phyloP scores from a whole-genome alignment of 257 asterid genomes.

The Thymus mandschuricus region DNA sequence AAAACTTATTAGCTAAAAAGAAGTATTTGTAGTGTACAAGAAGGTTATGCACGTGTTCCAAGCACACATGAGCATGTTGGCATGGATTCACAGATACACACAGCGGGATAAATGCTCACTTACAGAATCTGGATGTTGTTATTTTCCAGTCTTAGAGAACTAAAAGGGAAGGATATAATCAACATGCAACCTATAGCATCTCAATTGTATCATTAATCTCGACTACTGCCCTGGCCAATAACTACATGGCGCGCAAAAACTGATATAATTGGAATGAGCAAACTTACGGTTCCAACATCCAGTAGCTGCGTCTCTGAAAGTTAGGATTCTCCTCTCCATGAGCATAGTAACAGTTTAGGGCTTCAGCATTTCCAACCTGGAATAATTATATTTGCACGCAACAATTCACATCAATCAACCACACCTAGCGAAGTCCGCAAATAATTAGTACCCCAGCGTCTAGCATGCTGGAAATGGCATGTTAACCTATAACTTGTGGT shows the following conservation, averaged over 20 bases:
- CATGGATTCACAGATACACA: not conserved
- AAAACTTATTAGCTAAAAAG: conserved; percentile 21
- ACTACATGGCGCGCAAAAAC: conserved; percentile 24
- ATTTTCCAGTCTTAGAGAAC: conserved; percentile 5
- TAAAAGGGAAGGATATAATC: not conserved
- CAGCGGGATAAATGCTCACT: not conserved
- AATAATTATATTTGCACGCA: conserved; percentile 35
- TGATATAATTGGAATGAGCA: conserved; percentile 19
- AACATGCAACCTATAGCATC: conserved; percentile 5
- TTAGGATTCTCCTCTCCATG: conserved; percentile 82
- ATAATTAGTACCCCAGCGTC: not conserved
- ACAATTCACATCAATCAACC: conserved; percentile 30
- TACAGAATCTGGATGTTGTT: conserved; percentile 1
- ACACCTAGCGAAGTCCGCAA: conserved; percentile 18
- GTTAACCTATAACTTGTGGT: conserved; percentile 5
- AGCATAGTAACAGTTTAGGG: conserved; percentile 92
- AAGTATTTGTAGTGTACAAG: not conserved
- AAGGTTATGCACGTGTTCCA: not conserved
- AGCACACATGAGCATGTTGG: not conserved
- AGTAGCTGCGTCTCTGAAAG: conserved; percentile 94
- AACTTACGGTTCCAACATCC: conserved; percentile 97
- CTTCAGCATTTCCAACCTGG: conserved; percentile 94
- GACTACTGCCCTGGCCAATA: not conserved
- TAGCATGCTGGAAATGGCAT: conserved; percentile 15
- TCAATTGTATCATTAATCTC: conserved; percentile 16